A percentile compares a stretch with the other conserved stretches of the same genome.
phyloP scores from a whole-genome alignment of 73 alveolate species.

The Blepharisma stoltei region DNA sequence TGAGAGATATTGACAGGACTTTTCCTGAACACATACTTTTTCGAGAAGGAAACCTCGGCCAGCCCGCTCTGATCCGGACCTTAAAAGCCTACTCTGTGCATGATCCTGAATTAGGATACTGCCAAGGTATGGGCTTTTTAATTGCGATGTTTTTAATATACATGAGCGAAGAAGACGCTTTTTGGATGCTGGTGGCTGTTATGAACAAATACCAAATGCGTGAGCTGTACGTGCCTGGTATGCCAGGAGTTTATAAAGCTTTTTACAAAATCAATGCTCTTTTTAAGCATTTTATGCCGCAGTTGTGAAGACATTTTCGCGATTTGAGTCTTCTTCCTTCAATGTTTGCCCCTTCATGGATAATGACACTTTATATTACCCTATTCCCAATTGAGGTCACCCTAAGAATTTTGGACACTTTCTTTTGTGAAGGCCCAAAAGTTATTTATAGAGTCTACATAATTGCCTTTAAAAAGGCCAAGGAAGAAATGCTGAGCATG shows the following conservation, averaged over 20 bases:
- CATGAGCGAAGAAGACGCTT: slow-evolving; percentile 49
- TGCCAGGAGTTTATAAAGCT: background rate
- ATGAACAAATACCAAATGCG: background rate
- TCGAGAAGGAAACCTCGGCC: background rate
- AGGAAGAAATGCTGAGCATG: slow-evolving; percentile 25
- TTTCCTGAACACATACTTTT: slow-evolving; percentile 24
- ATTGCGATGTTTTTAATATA: slow-evolving; percentile 48
- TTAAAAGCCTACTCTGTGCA: slow-evolving; percentile 59
- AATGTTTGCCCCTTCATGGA: slow-evolving; percentile 83
- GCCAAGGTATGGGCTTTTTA: slow-evolving; percentile 76
- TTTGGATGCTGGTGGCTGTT: slow-evolving; percentile 23
- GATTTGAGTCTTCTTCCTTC: slow-evolving; percentile 14
- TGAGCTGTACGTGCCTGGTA: background rate
- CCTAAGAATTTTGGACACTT: slow-evolving; percentile 76
- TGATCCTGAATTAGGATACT: slow-evolving; percentile 67
- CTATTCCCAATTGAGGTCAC: slow-evolving; percentile 53
- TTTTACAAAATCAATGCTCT: background rate
- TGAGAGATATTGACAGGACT: slow-evolving; percentile 37
- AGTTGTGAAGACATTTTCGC: background rate
- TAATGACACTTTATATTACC: slow-evolving; percentile 66
- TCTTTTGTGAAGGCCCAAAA: slow-evolving; percentile 69
- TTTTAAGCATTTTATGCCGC: background rate
- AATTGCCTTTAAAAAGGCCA: slow-evolving; percentile 64
- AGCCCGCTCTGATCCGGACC: slow-evolving; percentile 42
- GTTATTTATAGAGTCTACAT: slow-evolving; percentile 69